Evolutionary conservation across 2,329 filamentous ascomycete species (phyloP), one percentile per base, ranked within the genome.

Genomic region (Epichloe gansuensis): DNA sequence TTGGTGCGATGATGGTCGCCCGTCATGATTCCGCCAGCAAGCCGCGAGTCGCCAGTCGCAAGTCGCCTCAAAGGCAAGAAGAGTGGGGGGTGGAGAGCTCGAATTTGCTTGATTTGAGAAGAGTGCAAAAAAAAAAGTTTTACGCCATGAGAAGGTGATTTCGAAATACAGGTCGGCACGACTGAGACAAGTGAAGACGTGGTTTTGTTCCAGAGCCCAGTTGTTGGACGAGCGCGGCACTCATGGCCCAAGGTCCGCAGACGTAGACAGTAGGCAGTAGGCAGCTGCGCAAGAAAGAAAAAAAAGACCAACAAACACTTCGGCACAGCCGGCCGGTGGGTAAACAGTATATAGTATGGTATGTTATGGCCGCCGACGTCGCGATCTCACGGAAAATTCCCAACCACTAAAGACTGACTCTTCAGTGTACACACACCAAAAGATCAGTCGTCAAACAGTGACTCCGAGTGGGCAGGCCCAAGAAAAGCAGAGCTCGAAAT

Each of bases 1-100:
- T 64, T 59, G 51, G 59, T 59, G 57, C 57, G 55, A 54, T 57
- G 57, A 55, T 56, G 62, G 56, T 60, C 60, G 56, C 58, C 59
- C 43, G 62, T 60, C 65, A 67, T 67, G 58, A 50, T 64, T 48
- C 25, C 44, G 31, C 42, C 21, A 38, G 41, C 42, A 50, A 50
- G n/a, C 31, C 39, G 40, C 44, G 31, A 21, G 36, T 12, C 34
- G 36, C 39, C 50, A 50, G n/a, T 23, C 39, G 40, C 44, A 38
- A 21, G 36, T 12, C 34, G 36, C 39, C 50, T 35, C 38, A 27
- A 42, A 13, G 50, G 43, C 44, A 47, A 38, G 17, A 21, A 21
- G 17, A 21, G 44, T 23, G 46, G 42, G 23, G 3, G 42, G 23
- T 23, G 49, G 7, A 15, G 31, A 31, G 7, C 5, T 11, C 40